Percentiles rank a stretch among this genome's conserved stretches.
phyloP scores from a whole-genome alignment of 2,329 filamentous ascomycete species.

The Colletotrichum sansevieriae region DNA sequence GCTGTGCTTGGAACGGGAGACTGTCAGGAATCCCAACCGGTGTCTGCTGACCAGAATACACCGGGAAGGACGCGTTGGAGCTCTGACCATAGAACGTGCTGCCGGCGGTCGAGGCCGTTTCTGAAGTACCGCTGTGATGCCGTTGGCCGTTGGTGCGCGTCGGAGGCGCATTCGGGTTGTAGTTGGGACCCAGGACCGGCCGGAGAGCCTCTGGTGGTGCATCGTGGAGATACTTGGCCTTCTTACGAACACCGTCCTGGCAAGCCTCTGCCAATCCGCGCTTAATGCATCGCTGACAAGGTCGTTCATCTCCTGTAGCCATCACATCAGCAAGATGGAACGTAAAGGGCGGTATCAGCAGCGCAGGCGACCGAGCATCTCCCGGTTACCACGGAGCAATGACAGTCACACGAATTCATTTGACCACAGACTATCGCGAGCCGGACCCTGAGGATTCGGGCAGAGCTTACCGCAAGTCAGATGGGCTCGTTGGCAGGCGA shows the following conservation, averaged over 20 bases:
- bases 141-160: slow-evolving; percentile 57
- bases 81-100: slow-evolving; percentile 63
- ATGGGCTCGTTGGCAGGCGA: slow-evolving; percentile 96
- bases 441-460: slow-evolving; percentile 22
- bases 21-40: slow-evolving; percentile 62
- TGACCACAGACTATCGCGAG: slow-evolving; percentile 31
- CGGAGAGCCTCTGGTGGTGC: slow-evolving; percentile 89
- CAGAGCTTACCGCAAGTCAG: slow-evolving; percentile 91
- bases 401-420: slow-evolving; percentile 37
- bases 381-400: slow-evolving; percentile 20
- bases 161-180: slow-evolving; percentile 68
- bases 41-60: slow-evolving; percentile 63
- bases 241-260: slow-evolving; percentile 97
- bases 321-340: slow-evolving; percentile 37
- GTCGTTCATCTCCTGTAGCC: slow-evolving; percentile 86
- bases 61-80: slow-evolving; percentile 61
- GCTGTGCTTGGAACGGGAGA: slow-evolving; percentile 72
- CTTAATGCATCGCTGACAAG: slow-evolving; percentile 94
- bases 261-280: slow-evolving; percentile 91
- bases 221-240: slow-evolving; percentile 98
- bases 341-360: not conserved
- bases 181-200: slow-evolving; percentile 82
- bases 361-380: slow-evolving; percentile 12
- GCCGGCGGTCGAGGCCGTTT: slow-evolving; percentile 58
- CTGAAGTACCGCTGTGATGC: slow-evolving; percentile 51